phyloP scores from a whole-genome alignment of 2,329 filamentous ascomycete genomes.

The Arthrobotrys conoides region DNA sequence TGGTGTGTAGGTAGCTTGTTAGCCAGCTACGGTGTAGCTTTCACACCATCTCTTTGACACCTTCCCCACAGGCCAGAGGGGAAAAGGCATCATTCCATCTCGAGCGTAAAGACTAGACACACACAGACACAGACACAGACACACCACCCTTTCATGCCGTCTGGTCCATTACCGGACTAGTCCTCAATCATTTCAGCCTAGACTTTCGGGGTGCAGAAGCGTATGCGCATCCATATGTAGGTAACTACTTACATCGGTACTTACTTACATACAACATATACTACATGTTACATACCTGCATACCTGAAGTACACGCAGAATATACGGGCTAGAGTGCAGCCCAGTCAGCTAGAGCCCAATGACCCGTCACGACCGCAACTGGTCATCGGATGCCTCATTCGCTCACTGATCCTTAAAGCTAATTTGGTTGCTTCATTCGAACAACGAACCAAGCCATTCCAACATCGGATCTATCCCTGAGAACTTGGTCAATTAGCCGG shows the following conservation, averaged over 20 bases:
- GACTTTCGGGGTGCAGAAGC: conserved; percentile 24
- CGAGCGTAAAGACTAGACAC: neutral
- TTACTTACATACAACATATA: conserved; percentile 2
- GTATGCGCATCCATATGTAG: neutral
- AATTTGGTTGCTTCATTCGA: conserved; percentile 28
- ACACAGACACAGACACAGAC: neutral
- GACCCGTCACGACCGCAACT: conserved; percentile 12
- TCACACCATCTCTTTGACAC: conserved; percentile 23
- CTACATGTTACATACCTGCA: neutral
- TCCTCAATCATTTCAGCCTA: conserved; percentile 23
- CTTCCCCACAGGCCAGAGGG: conserved; percentile 3
- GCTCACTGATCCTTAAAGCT: conserved; percentile 29
- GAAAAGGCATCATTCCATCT: conserved; percentile 17
- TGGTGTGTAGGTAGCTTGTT: neutral
- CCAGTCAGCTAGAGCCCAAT: conserved; percentile 6
- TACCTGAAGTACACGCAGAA: neutral
- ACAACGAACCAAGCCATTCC: neutral
- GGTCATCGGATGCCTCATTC: conserved; percentile 35
- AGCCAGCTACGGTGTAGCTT: neutral
- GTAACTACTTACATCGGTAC: too few relatives aligned
- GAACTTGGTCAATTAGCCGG: conserved; percentile 46
- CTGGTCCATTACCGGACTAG: neutral
- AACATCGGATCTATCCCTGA: conserved; percentile 22
- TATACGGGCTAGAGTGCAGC: conserved; percentile 20
- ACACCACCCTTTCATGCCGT: conserved; percentile 24